Percentiles rank a stretch among this genome's conserved stretches.
phyloP scores from a whole-genome alignment of 2,329 filamentous ascomycete genomes.

The Magnaporthiopsis poae region DNA sequence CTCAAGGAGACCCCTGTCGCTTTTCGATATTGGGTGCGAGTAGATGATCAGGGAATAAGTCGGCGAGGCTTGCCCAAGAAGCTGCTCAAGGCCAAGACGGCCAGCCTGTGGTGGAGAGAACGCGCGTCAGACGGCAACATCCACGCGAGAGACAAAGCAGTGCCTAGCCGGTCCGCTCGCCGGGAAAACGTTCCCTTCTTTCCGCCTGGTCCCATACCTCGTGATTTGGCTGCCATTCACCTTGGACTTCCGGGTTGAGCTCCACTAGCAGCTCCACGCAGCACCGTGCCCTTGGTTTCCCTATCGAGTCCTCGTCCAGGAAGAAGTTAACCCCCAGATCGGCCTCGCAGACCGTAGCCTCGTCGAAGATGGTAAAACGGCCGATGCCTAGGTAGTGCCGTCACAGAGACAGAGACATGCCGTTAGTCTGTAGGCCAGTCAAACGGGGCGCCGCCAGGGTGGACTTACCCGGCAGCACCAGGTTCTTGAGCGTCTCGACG shows the following conservation, averaged over 20 bases:
- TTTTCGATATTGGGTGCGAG: constrained; percentile 37
- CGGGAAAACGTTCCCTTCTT: not conserved
- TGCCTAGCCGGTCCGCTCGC: too few species aligned
- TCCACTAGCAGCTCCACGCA: constrained; percentile 70
- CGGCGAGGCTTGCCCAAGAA: constrained; percentile 29
- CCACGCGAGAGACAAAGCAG: too few species aligned
- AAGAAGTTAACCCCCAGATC: constrained; percentile 98
- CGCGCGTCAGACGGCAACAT: too few species aligned
- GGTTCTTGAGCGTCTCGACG: constrained; percentile 87
- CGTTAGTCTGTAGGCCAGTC: constrained; percentile 10
- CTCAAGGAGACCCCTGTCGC: constrained; percentile 35
- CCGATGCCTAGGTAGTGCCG: constrained; percentile 55
- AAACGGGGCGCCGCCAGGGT: constrained; percentile 1
- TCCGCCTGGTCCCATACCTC: constrained; percentile 25
- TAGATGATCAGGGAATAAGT: constrained; percentile 47
- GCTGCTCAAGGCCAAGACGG: constrained; percentile 12
- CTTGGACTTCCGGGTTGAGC: constrained; percentile 84
- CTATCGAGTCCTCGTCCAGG: constrained; percentile 67
- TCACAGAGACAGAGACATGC: constrained; percentile 9
- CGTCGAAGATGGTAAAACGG: constrained; percentile 81
- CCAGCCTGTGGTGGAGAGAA: constrained; percentile 7
- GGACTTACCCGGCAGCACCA: constrained; percentile 69
- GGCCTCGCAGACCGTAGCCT: constrained; percentile 61
- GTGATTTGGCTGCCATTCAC: constrained; percentile 53
- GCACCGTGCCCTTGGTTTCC: constrained; percentile 67